These are phyloP conservation scores for Coemansia sp. DNA, from an alignment of 192 early-diverging fungal genomes.

Conservation along the genomic window DNA sequence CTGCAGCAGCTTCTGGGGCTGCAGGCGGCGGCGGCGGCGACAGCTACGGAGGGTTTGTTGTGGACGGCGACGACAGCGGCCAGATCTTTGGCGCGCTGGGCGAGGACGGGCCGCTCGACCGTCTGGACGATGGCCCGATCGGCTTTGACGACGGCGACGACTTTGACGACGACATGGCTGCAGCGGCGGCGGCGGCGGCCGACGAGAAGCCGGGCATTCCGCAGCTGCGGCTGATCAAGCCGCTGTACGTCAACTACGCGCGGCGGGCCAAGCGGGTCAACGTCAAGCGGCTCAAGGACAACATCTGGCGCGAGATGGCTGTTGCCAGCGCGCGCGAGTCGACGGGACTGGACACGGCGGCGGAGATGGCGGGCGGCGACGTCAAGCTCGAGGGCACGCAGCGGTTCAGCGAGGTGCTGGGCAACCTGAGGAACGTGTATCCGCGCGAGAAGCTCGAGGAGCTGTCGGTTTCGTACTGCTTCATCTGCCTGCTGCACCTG, in stretches of 20 bases:
- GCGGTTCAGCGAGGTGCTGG: slow-evolving; percentile 72
- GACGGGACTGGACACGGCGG: slow-evolving; percentile 2
- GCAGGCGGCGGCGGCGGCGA: slow-evolving; percentile 11
- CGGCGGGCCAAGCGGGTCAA: slow-evolving; percentile 90
- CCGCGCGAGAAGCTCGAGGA: slow-evolving; percentile 75
- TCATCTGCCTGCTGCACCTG: slow-evolving; percentile 94
- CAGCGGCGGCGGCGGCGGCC: neutral
- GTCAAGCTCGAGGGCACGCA: slow-evolving; percentile 55
- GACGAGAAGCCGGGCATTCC: slow-evolving; percentile 42
- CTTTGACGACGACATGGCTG: slow-evolving; percentile 28
- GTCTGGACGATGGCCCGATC: slow-evolving; percentile 12
- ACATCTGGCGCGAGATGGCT: slow-evolving; percentile 82
- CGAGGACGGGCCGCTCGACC: slow-evolving; percentile 7
- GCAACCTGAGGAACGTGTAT: slow-evolving; percentile 71
- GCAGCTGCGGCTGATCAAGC: slow-evolving; percentile 63
- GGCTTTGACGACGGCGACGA: slow-evolving; percentile 42
- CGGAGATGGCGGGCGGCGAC: slow-evolving; percentile 3
- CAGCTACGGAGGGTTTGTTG: slow-evolving; percentile 38
- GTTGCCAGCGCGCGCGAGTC: slow-evolving; percentile 16
- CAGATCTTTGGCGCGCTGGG: slow-evolving; percentile 22
- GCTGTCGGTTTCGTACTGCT: slow-evolving; percentile 95
- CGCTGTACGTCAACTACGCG: slow-evolving; percentile 74
- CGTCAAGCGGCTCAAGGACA: slow-evolving; percentile 94
- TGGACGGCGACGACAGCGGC: slow-evolving; percentile 33
- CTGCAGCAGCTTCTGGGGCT: slow-evolving; percentile 4